A percentile compares a stretch with the other conserved stretches of the same genome.
Evolutionary conservation across 2,329 filamentous ascomycete genomes (phyloP).

Genomic region (Fusarium oxysporum): DNA sequence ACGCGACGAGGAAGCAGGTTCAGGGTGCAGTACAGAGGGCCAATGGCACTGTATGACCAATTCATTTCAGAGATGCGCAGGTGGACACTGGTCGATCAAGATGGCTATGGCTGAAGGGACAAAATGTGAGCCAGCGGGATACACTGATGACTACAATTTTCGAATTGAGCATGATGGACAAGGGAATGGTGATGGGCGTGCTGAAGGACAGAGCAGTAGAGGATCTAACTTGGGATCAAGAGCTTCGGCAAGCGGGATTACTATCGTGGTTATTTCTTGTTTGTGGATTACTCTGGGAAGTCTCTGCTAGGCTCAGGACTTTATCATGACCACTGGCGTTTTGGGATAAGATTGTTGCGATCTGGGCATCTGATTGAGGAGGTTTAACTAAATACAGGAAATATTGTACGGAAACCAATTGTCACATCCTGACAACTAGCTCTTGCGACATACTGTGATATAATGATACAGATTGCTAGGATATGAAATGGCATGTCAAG

Average conservation of each 20-base stretch:
- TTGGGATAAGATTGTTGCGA: neutral
- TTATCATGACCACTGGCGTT: neutral
- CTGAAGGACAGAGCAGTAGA: constrained; percentile 15
- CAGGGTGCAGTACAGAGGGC: constrained; percentile 60
- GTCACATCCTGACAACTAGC: neutral
- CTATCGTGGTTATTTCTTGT: neutral
- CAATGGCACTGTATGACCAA: constrained; percentile 65
- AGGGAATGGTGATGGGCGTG: neutral
- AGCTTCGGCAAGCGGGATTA: neutral
- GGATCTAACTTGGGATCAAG: constrained; percentile 14
- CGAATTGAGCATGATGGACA: constrained; percentile 49
- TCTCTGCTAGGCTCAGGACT: neutral
- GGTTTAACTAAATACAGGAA: neutral
- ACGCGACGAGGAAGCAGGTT: constrained; percentile 50
- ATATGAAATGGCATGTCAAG: neutral
- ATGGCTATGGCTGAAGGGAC: constrained; percentile 59
- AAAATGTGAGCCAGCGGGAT: constrained; percentile 57
- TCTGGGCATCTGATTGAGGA: neutral
- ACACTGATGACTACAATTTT: constrained; percentile 53
- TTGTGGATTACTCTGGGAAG: constrained; percentile 12
- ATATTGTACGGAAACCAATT: neutral
- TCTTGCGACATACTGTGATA: neutral
- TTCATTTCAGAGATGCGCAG: constrained; percentile 63
- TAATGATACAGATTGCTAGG: neutral
- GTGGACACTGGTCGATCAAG: constrained; percentile 59